Conservation (phyloP, 2,329 filamentous ascomycete genomes). For the Claviceps sp. region DNA sequence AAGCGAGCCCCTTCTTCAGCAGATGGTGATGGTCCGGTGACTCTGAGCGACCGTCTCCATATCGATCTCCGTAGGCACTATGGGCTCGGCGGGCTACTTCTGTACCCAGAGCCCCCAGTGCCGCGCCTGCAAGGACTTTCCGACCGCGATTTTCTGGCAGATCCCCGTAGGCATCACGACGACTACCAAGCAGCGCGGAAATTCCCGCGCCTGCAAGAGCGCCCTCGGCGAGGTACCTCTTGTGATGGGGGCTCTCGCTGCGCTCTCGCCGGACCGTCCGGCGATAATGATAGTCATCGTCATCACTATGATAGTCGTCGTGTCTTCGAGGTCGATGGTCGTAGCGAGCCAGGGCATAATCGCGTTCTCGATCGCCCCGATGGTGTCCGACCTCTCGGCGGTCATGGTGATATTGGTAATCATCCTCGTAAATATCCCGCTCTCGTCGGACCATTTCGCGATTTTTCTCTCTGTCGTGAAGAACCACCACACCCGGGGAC, state of each 20-base stretch:
- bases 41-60: constrained; percentile 22
- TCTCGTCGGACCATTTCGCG: constrained; percentile 19
- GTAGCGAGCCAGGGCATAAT: constrained; percentile 22
- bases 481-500: constrained; percentile 30
- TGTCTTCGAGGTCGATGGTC: constrained; percentile 28
- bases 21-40: constrained; percentile 31
- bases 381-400: constrained; percentile 29
- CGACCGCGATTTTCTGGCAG: constrained; percentile 37
- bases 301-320: constrained; percentile 30
- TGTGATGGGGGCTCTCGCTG: constrained; percentile 39
- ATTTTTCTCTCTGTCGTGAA: constrained; percentile 28
- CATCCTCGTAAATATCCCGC: constrained; percentile 28
- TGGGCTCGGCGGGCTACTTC: constrained; percentile 46
- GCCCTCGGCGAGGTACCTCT: constrained; percentile 48
- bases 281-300: constrained; percentile 35
- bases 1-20: constrained; percentile 47
- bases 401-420: constrained; percentile 39
- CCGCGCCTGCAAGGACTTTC: constrained; percentile 47
- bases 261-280: constrained; percentile 34
- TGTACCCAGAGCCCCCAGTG: constrained; percentile 48
- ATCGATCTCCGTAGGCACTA: constrained; percentile 45
- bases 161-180: constrained; percentile 37
- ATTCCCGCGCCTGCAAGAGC: constrained; percentile 50
- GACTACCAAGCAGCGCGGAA: constrained; percentile 43
- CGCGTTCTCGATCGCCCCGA: constrained; percentile 14